Evolutionary conservation across 345 rosid species (phyloP).

Genomic region (Alliaria petiolata): DNA sequence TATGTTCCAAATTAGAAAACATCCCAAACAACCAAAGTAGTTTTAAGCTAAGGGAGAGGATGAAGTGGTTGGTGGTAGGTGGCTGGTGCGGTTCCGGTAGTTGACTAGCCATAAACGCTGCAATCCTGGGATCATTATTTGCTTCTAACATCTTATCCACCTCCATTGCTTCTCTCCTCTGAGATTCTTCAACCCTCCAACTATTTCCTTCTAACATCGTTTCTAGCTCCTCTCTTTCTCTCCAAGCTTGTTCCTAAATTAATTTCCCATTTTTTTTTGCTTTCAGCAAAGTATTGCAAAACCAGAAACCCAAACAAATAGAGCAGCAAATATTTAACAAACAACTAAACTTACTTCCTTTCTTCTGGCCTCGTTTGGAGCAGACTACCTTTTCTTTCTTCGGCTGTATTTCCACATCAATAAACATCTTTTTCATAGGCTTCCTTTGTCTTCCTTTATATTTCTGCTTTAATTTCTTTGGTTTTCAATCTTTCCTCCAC

Average conservation of each 20-base stretch:
- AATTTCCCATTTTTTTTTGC: neutral
- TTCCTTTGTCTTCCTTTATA: conserved; percentile 55
- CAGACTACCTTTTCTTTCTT: conserved; percentile 63
- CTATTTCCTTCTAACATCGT: conserved; percentile 83
- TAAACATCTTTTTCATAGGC: conserved; percentile 62
- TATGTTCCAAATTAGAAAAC: no score
- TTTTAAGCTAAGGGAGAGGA: no score
- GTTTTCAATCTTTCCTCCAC: conserved; percentile 67
- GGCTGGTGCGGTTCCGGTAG: no score
- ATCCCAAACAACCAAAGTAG: no score
- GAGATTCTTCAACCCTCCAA: conserved; percentile 82
- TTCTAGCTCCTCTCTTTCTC: conserved; percentile 81
- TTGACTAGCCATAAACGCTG: no score
- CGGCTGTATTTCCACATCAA: conserved; percentile 55
- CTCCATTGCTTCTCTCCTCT: conserved; percentile 79
- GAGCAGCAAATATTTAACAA: neutral
- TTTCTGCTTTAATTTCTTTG: conserved; percentile 51
- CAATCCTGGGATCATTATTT: no score
- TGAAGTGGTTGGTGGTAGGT: no score
- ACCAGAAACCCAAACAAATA: neutral
- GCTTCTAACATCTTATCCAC: no score
- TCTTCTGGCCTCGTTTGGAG: conserved; percentile 61
- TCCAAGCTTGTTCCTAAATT: conserved; percentile 70
- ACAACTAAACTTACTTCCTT: conserved; percentile 51
- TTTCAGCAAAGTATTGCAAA: neutral